Evolutionary conservation across 2,329 filamentous ascomycete genomes (phyloP).

Genomic region (Verruconis gallopava): DNA sequence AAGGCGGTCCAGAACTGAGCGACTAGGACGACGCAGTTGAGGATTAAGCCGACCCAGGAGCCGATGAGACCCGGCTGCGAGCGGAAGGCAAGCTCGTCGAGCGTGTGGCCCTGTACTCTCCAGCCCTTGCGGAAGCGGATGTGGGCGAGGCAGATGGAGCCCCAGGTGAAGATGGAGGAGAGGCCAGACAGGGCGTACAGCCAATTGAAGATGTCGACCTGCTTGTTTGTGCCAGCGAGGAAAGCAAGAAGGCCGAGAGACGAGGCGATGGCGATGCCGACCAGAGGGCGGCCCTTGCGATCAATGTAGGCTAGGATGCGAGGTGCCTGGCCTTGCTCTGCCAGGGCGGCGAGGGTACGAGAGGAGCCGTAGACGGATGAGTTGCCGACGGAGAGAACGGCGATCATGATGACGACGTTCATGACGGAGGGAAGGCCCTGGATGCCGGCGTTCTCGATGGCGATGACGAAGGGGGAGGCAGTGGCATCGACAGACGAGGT

Average conservation of each 20-base stretch:
- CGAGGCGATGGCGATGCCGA: slow-evolving; percentile 40
- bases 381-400: slow-evolving; percentile 83
- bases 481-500: slow-evolving; percentile 50
- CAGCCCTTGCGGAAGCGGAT: slow-evolving; percentile 53
- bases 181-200: slow-evolving; percentile 59
- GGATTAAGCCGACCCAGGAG: slow-evolving; percentile 57
- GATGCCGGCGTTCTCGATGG: slow-evolving; percentile 75
- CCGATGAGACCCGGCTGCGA: slow-evolving; percentile 68
- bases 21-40: slow-evolving; percentile 64
- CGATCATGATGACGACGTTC: slow-evolving; percentile 88
- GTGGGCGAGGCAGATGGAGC: slow-evolving; percentile 50
- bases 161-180: slow-evolving; percentile 64
- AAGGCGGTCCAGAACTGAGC: slow-evolving; percentile 84
- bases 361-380: slow-evolving; percentile 85
- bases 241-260: slow-evolving; percentile 48
- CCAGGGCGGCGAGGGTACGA: slow-evolving; percentile 76
- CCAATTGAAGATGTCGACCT: slow-evolving; percentile 45
- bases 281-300: slow-evolving; percentile 45
- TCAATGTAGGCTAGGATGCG: slow-evolving; percentile 48
- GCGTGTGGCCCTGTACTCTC: slow-evolving; percentile 46
- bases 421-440: slow-evolving; percentile 71
- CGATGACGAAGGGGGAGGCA: slow-evolving; percentile 86
- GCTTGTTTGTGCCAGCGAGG: slow-evolving; percentile 33
- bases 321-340: slow-evolving; percentile 57
- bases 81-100: slow-evolving; percentile 67